These are phyloP conservation scores for Intubia oerlemansii DNA, from an alignment of 2,329 filamentous ascomycete genomes.

Conservation along the genomic window DNA sequence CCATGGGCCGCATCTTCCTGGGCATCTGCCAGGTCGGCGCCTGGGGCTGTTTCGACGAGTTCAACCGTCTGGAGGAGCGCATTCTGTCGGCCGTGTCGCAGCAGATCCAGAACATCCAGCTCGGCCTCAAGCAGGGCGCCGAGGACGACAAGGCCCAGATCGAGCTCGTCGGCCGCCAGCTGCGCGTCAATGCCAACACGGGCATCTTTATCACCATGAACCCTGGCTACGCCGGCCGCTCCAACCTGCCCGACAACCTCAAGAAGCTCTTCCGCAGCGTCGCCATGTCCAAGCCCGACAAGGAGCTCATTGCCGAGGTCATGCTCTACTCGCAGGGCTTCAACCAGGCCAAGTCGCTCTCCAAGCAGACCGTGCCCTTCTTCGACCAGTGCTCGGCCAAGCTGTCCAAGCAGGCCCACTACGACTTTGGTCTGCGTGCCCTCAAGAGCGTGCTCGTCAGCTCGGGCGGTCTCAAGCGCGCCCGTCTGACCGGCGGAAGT, in stretches of 20 bases:
- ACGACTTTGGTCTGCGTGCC: slow-evolving; percentile 94
- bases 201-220: slow-evolving; percentile 99
- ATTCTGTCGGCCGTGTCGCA: slow-evolving; percentile 97
- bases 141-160: slow-evolving; percentile 76
- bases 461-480: slow-evolving; percentile 85
- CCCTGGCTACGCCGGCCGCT: slow-evolving; percentile 92
- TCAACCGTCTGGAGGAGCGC: slow-evolving; percentile 94
- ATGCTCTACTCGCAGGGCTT: slow-evolving; percentile 99
- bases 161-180: slow-evolving; percentile 77
- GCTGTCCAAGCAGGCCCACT: slow-evolving; percentile 92
- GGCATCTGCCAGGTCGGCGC: slow-evolving; percentile 98
- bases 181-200: slow-evolving; percentile 78
- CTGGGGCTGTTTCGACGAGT: slow-evolving; percentile 99
- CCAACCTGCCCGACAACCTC: slow-evolving; percentile 92
- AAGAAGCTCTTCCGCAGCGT: slow-evolving; percentile 99
- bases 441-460: slow-evolving; percentile 97
- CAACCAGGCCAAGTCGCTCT: slow-evolving; percentile 82
- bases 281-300: slow-evolving; percentile 98
- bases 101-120: slow-evolving; percentile 97
- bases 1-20: slow-evolving; percentile 97
- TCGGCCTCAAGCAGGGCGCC: slow-evolving; percentile 69
- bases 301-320: slow-evolving; percentile 97
- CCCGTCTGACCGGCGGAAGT: slow-evolving; percentile 39
- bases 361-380: slow-evolving; percentile 92
- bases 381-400: slow-evolving; percentile 72